A percentile compares a stretch with the other conserved stretches of the same genome.
Evolutionary conservation across 2,329 filamentous ascomycete genomes (phyloP).

Genomic region (Alternaria triticimaculans): DNA sequence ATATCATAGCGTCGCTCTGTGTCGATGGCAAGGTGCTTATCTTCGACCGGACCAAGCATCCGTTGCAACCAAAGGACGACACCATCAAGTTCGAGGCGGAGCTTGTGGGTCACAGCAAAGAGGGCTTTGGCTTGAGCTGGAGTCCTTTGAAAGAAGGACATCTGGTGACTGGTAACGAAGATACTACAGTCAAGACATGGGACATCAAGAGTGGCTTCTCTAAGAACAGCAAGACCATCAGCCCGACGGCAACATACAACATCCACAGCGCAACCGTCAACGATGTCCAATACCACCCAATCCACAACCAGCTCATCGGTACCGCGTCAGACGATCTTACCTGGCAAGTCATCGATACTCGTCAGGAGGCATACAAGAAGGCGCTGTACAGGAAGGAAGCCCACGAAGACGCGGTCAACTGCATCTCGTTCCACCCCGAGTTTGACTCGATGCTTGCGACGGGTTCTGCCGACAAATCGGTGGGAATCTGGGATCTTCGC

Average conservation of each 20-base stretch:
- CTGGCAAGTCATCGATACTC: slow-evolving; percentile 88
- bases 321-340: slow-evolving; percentile 95
- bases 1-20: slow-evolving; percentile 93
- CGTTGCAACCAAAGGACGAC: slow-evolving; percentile 68
- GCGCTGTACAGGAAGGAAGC: slow-evolving; percentile 75
- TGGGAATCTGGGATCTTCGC: slow-evolving; percentile 93
- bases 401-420: slow-evolving; percentile 92
- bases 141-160: slow-evolving; percentile 82
- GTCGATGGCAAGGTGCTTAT: slow-evolving; percentile 87
- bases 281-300: slow-evolving; percentile 93
- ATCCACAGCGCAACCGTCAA: slow-evolving; percentile 93
- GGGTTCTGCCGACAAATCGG: slow-evolving; percentile 92
- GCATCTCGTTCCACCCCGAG: slow-evolving; percentile 91
- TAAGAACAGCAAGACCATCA: slow-evolving; percentile 71
- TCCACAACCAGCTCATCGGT: slow-evolving; percentile 80
- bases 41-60: slow-evolving; percentile 96
- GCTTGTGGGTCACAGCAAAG: slow-evolving; percentile 81
- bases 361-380: slow-evolving; percentile 68
- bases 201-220: slow-evolving; percentile 77
- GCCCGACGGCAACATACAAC: slow-evolving; percentile 76
- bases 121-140: slow-evolving; percentile 94
- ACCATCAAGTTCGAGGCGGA: slow-evolving; percentile 82
- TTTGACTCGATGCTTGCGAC: slow-evolving; percentile 92
- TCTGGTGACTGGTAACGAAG: slow-evolving; percentile 89
- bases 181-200: slow-evolving; percentile 91